Evolutionary conservation across 306 rosid species (phyloP), one percentile per base, ranked within the genome.

Genomic region (Neltuma alba): DNA sequence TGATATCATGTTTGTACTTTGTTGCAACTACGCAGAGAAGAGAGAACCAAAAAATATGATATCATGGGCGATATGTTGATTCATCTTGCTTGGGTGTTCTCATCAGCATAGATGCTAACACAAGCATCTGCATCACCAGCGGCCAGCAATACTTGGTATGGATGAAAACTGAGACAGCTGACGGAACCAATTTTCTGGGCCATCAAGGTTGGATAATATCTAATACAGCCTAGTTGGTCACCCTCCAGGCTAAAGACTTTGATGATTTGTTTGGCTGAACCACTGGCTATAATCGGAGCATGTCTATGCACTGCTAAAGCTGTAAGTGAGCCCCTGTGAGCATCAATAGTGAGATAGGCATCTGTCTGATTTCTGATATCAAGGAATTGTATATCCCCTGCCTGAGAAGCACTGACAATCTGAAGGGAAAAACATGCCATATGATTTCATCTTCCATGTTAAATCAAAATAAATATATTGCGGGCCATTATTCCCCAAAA

Each of bases 401-500:
- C 97, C 83, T 93, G 98, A 84, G 94, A 93, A 55, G 98, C 99
- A 78, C 99, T 93, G 48, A 96, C 93, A 83, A 96, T 88, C 99
- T 96, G 94, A 45, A 85, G 37, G 60, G 23, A 52, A 68, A 73
- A 2, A 31, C 20, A 66, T 31, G 44, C 20, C 16, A 42, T 13
- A 71, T 65, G 18, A 63, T 36, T 30, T 61, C 76, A 37, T 36
- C 64, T 48, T 70, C 42, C 70, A 72, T 18, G 44, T 33, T 47
- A 41, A 69, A 78, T 68, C 33, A 80, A 77, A 54, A 69, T 45
- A 60, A 47, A 57, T 68, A 62, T 65, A 75, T 37, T 3, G 36
- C 55, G 48, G 23, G 36, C 50, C 68, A 4, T 30, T 25, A 58
- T 31, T 11, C 23, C n/a, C 54, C 28, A 63, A 41, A 42, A 64